Percentiles rank a stretch among this genome's conserved stretches.
phyloP scores from a whole-genome alignment of 305 asterid species.

The Fraxinus floribunda region DNA sequence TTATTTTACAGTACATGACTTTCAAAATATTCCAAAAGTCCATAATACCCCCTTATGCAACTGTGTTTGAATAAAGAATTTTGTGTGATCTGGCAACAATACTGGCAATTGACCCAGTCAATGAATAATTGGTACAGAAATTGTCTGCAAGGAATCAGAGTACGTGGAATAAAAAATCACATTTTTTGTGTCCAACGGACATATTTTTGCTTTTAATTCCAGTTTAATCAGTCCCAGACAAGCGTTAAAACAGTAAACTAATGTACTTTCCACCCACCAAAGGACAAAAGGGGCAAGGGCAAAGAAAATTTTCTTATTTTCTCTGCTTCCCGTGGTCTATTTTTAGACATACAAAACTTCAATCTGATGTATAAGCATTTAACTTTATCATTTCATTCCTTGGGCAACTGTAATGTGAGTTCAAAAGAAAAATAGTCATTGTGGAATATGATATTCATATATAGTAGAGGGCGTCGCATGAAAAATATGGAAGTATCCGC shows the following conservation, averaged over 20 bases:
- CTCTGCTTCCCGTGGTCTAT: neutral
- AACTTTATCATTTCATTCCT: neutral
- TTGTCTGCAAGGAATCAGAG: neutral
- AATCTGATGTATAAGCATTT: neutral
- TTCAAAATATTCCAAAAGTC: no score
- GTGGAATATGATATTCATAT: neutral
- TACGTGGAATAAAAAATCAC: neutral
- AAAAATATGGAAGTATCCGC: neutral
- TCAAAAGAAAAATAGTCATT: conserved; percentile 1
- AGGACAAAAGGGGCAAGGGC: neutral
- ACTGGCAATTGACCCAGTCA: no score
- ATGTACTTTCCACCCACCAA: neutral
- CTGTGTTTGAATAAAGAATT: no score
- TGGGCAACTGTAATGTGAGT: neutral
- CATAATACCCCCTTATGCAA: no score
- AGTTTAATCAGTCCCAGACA: neutral
- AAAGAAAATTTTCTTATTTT: neutral
- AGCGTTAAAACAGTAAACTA: neutral
- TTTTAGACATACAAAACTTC: neutral
- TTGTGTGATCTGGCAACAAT: no score
- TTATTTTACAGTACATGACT: no score
- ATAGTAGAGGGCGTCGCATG: neutral
- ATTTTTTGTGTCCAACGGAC: neutral
- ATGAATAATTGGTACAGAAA: no score
- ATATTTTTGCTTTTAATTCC: neutral